A percentile compares a stretch with the other conserved stretches of the same genome.
Conservation (phyloP, 108 stramenopile species). For the Nitzschia inconspicua region DNA sequence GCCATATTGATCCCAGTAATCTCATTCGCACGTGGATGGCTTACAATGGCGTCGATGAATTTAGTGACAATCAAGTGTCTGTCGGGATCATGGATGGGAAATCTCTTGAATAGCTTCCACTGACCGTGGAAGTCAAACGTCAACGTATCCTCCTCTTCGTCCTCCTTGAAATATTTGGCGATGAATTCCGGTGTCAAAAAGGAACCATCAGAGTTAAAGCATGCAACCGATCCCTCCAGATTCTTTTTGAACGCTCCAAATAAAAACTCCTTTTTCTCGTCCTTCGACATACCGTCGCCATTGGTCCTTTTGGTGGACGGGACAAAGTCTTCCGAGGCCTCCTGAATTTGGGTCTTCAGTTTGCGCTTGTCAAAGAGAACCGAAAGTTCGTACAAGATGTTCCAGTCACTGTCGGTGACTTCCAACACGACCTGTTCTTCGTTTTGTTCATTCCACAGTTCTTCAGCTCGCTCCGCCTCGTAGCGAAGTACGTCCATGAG, state of each 20-base stretch:
- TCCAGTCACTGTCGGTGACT: constrained; percentile 28
- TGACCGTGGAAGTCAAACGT: constrained; percentile 39
- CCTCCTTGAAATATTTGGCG: constrained; percentile 25
- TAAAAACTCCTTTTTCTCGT: constrained; percentile 23
- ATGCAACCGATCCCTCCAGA: constrained; percentile 14
- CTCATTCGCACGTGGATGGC: constrained; percentile 32
- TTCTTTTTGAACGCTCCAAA: constrained; percentile 24
- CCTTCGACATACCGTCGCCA: constrained; percentile 12
- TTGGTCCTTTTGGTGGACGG: constrained; percentile 10
- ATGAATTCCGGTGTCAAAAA: constrained; percentile 44
- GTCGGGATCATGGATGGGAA: constrained; percentile 30
- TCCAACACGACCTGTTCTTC: constrained; percentile 12
- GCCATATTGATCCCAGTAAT: constrained; percentile 45
- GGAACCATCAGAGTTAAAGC: constrained; percentile 27
- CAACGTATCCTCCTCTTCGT: constrained; percentile 13
- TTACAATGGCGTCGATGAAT: constrained; percentile 35
- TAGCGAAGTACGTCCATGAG: constrained; percentile 19
- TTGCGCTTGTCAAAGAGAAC: constrained; percentile 36
- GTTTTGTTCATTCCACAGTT: constrained; percentile 14
- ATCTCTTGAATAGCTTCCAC: constrained; percentile 43
- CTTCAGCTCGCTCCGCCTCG: constrained; percentile 26
- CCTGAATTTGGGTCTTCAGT: constrained; percentile 20
- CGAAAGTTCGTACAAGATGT: constrained; percentile 28
- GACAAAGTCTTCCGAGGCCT: constrained; percentile 1
- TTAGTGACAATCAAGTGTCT: constrained; percentile 34